A percentile compares a stretch with the other conserved stretches of the same genome.
Conservation (phyloP, 768 basidiomycete genomes). For the Royoungia palumana region DNA sequence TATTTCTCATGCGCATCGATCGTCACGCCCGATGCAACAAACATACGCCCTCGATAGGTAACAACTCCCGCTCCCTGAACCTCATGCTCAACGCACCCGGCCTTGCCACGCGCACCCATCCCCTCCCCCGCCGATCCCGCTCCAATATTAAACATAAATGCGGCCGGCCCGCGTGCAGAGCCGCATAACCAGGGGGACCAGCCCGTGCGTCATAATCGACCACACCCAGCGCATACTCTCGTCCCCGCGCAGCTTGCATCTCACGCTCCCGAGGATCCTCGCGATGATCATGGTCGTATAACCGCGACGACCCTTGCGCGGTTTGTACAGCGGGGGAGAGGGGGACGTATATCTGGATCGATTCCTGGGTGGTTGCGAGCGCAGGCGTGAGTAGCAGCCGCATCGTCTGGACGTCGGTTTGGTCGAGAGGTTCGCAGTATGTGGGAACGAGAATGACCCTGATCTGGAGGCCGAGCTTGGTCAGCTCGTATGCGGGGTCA, state of each 20-base stretch:
- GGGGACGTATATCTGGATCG: constrained; percentile 19
- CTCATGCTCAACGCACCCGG: constrained; percentile 20
- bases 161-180: constrained; percentile 13
- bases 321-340: neutral
- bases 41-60: constrained; percentile 21
- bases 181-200: constrained; percentile 21
- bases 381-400: constrained; percentile 20
- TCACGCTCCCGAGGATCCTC: constrained; percentile 6
- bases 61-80: constrained; percentile 24
- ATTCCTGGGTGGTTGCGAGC: constrained; percentile 15
- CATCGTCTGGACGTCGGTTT: constrained; percentile 8
- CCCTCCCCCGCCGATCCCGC: constrained; percentile 16
- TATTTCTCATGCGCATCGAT: too few relatives aligned
- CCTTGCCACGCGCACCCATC: constrained; percentile 20
- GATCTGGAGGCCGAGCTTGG: constrained; percentile 20
- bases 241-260: constrained; percentile 3
- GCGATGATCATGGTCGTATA: constrained; percentile 2
- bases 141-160: constrained; percentile 25
- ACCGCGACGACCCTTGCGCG: constrained; percentile 2
- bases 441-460: constrained; percentile 19
- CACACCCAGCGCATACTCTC: constrained; percentile 21
- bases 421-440: constrained; percentile 20
- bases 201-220: constrained; percentile 21
- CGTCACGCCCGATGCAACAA: constrained; percentile 15
- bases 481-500: constrained; percentile 22